Evolutionary conservation across 2,329 filamentous ascomycete genomes (phyloP).

Genomic region (Diaporthe destruens): DNA sequence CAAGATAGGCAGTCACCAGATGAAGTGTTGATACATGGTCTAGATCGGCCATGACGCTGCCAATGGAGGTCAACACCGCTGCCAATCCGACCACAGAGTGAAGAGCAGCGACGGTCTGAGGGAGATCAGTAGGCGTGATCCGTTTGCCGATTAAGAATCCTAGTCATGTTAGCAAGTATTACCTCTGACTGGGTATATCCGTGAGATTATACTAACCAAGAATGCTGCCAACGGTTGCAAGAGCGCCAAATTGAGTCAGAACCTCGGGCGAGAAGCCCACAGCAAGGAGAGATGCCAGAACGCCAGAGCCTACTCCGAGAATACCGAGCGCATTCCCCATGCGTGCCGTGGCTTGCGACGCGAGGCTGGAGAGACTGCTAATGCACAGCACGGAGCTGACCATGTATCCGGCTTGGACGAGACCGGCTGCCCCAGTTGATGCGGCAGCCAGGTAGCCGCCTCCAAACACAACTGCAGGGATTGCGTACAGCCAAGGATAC

Average conservation of each 20-base stretch:
- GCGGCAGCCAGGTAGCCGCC: conserved; percentile 86
- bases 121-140: conserved; percentile 89
- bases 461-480: conserved; percentile 82
- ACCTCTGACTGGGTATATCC: conserved; percentile 32
- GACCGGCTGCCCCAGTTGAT: conserved; percentile 82
- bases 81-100: conserved; percentile 92
- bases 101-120: conserved; percentile 88
- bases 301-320: conserved; percentile 84
- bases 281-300: conserved; percentile 84
- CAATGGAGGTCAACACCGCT: conserved; percentile 88
- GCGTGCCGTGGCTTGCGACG: conserved; percentile 84
- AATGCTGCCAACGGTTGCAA: conserved; percentile 79
- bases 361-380: conserved; percentile 83
- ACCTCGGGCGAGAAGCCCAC: conserved; percentile 85
- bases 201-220: conserved; percentile 57
- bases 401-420: conserved; percentile 89
- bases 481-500: conserved; percentile 87
- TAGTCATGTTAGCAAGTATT: conserved; percentile 35
- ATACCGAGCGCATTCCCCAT: conserved; percentile 90
- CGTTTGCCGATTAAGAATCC: conserved; percentile 84
- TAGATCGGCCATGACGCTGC: conserved; percentile 83
- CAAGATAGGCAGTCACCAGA: conserved; percentile 87
- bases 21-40: conserved; percentile 81
- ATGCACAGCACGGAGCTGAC: conserved; percentile 89
- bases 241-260: conserved; percentile 81